Evolutionary conservation across 139 green algal genomes (phyloP).

Genomic region (Limnomonas spitsbergensis): DNA sequence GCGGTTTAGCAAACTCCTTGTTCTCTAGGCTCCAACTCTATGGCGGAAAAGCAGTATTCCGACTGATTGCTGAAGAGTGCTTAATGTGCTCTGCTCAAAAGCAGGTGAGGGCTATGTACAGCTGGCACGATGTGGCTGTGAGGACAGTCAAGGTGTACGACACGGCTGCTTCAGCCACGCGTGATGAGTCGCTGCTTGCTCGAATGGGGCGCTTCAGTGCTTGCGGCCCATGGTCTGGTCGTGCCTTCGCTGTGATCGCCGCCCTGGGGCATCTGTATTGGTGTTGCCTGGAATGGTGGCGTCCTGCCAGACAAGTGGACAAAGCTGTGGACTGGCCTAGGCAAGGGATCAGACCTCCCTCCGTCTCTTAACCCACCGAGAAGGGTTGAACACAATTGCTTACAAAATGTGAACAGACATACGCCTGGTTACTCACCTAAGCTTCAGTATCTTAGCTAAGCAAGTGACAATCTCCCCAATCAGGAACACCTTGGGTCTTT

Average conservation of each 20-base stretch:
- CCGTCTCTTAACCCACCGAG: no score
- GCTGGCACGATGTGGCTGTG: background rate
- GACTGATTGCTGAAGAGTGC: conserved; percentile 41
- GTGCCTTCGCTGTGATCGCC: conserved; percentile 5
- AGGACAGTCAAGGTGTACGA: conserved; percentile 38
- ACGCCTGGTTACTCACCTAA: no score
- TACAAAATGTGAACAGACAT: no score
- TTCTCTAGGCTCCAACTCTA: no score
- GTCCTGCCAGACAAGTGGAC: background rate
- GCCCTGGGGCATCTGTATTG: background rate
- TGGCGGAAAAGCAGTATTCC: background rate
- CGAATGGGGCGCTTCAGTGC: conserved; percentile 48
- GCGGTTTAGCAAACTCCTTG: background rate
- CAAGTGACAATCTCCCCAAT: no score
- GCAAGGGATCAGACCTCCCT: no score
- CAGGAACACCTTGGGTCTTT: no score
- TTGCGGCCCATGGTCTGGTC: conserved; percentile 67
- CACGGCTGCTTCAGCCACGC: conserved; percentile 9
- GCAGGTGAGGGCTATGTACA: conserved; percentile 68
- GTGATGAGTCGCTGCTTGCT: conserved; percentile 34
- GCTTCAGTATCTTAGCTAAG: no score
- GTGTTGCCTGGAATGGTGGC: background rate
- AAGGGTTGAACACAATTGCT: no score
- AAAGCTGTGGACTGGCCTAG: background rate
- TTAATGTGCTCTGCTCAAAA: conserved; percentile 86